These are phyloP conservation scores for Stephania yunnanensis DNA, from an alignment of 164 flowering plant genomes.

Conservation along the genomic window DNA sequence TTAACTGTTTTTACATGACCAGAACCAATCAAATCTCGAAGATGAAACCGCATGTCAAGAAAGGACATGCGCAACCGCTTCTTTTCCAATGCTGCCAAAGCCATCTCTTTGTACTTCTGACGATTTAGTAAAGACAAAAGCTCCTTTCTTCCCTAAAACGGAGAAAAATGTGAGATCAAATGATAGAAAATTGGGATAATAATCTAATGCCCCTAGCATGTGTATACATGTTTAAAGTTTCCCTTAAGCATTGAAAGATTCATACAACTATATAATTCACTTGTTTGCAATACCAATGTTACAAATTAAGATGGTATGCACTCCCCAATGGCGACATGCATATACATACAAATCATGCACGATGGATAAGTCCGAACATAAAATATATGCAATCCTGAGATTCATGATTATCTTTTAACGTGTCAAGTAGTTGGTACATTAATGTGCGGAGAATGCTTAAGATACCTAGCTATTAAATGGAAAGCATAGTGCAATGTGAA, in stretches of 20 bases:
- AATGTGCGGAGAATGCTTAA: no score
- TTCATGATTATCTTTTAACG: no score
- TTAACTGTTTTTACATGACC: slow-evolving; percentile 68
- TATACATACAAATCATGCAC: no score
- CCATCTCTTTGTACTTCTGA: slow-evolving; percentile 84
- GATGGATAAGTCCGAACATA: no score
- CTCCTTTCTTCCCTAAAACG: slow-evolving; percentile 81
- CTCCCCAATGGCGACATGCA: no score
- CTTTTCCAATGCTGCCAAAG: slow-evolving; percentile 74
- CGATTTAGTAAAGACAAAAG: slow-evolving; percentile 67
- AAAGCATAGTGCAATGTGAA: neutral
- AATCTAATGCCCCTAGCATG: no score
- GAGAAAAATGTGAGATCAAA: no score
- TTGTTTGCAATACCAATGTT: neutral
- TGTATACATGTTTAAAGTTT: neutral
- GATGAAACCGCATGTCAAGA: slow-evolving; percentile 92
- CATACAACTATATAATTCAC: neutral
- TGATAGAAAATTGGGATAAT: no score
- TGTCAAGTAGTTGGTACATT: no score
- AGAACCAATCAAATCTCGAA: slow-evolving; percentile 86
- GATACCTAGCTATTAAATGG: neutral
- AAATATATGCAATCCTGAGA: no score
- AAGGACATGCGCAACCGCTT: slow-evolving; percentile 67
- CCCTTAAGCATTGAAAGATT: no score
- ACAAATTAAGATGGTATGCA: no score